Evolutionary conservation across 2,329 filamentous ascomycete species (phyloP).

Genomic region (Arthroderma sp.): DNA sequence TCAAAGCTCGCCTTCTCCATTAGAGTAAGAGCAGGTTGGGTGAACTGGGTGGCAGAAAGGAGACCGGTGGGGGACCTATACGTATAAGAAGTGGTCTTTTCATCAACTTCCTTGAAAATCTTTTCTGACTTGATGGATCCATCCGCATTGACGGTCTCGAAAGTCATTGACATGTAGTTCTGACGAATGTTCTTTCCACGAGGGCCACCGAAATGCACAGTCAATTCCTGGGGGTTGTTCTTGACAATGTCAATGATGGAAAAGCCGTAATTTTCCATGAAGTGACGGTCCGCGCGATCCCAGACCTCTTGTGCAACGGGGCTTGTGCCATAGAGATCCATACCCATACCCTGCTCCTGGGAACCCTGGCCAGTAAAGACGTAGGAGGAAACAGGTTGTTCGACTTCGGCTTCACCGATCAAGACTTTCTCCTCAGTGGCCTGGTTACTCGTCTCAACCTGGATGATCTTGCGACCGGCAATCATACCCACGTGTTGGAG

Average conservation of each 20-base stretch:
- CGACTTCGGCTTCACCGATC: constrained; percentile 88
- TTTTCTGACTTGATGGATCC: constrained; percentile 94
- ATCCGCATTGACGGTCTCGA: constrained; percentile 90
- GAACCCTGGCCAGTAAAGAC: constrained; percentile 98
- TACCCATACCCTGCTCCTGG: constrained; percentile 99
- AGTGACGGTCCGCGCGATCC: constrained; percentile 95
- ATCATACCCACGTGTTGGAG: constrained; percentile 97
- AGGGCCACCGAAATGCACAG: constrained; percentile 93
- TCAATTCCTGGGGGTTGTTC: constrained; percentile 98
- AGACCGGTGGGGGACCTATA: constrained; percentile 91
- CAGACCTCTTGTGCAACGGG: constrained; percentile 92
- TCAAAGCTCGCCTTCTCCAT: constrained; percentile 99
- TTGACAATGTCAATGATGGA: constrained; percentile 98
- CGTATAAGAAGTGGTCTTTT: constrained; percentile 88
- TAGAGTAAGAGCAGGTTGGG: constrained; percentile 86
- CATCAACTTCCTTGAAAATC: constrained; percentile 96
- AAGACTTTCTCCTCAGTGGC: constrained; percentile 95
- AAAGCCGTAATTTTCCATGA: constrained; percentile 97
- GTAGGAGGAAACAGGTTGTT: constrained; percentile 92
- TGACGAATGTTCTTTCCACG: constrained; percentile 94
- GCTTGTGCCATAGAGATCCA: constrained; percentile 94
- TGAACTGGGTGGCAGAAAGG: constrained; percentile 95
- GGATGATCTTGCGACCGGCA: constrained; percentile 96
- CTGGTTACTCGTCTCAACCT: constrained; percentile 90
- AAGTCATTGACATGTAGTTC: constrained; percentile 99